These are phyloP conservation scores for Porcisia hertigi DNA, from an alignment of 208 protist genomes.

Conservation along the genomic window DNA sequence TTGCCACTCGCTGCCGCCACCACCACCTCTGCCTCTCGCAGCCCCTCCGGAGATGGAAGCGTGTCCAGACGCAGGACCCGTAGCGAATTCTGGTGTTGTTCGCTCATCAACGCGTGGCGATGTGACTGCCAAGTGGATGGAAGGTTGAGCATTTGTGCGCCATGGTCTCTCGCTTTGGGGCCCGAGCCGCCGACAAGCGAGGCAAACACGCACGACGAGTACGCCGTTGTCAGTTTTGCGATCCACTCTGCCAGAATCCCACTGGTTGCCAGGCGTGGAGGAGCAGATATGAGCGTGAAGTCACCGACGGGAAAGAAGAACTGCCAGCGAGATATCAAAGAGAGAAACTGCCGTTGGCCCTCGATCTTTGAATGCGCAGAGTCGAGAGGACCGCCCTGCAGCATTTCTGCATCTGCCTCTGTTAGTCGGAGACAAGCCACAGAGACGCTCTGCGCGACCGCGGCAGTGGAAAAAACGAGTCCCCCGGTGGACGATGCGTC, in stretches of 20 bases:
- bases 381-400: slow-evolving; percentile 12
- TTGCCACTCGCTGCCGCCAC: background rate
- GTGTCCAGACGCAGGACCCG: slow-evolving; percentile 10
- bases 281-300: slow-evolving; percentile 11
- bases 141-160: background rate
- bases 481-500: background rate
- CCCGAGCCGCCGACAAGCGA: background rate
- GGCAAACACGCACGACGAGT: slow-evolving; percentile 7
- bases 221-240: background rate
- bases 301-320: slow-evolving; percentile 14
- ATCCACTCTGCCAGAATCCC: slow-evolving; percentile 15
- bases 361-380: background rate
- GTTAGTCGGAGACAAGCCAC: slow-evolving; percentile 14
- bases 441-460: background rate
- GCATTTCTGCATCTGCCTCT: slow-evolving; percentile 13
- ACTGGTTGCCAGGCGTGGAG: background rate
- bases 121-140: background rate
- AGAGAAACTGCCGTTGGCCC: background rate
- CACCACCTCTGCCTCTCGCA: background rate
- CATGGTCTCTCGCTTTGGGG: background rate
- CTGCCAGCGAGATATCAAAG: slow-evolving; percentile 19
- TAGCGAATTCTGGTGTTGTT: background rate
- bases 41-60: slow-evolving; percentile 1
- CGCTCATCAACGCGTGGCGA: slow-evolving; percentile 5
- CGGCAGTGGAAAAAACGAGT: background rate